Base-by-base conservation (phyloP, 345 rosid genomes). In the Boechera divaricarpa region DNA sequence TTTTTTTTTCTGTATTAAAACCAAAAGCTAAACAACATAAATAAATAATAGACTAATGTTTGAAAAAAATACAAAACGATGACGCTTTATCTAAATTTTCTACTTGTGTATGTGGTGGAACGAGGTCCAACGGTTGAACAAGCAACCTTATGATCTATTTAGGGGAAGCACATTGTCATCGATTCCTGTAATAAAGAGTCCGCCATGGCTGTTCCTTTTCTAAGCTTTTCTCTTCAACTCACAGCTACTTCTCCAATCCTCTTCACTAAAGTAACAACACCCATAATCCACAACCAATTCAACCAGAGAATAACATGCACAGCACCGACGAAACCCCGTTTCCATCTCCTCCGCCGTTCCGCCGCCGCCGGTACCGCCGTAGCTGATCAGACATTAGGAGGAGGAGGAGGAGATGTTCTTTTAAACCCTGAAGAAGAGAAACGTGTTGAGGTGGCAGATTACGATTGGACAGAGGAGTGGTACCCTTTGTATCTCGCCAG, bases 381-480 rank as follows among this genome's bases (percentile, higher is more conserved):
- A 2, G 6, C 45, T 0, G 78, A 73, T 73, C 70, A 26, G 18
- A 35, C 57, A 21, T 21, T 21, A 21, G 24, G 24, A 2, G 35
- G 29, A 64, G 77, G 24, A 85, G 77, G 42, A 85, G 73, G 84
- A 75, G 48, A 76, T 0, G 69, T 57, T 69, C 76, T 79, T 58
- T 5, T 79, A 16, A 79, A 56, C 48, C 60, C 81, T 55, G 81
- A 82, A 29, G 88, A 81, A 28, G 86, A 85, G 61, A 84, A 68
- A 67, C 73, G 57, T 57, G 79, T 28, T 21, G 79, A 45, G 10
- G 87, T 79, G 82, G 91, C 81, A 2, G 86, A 82, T 29, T 91
- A 91, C 61, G 87, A 94, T 72, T 94, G 97, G 98, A 87, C 85
- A 3, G 90, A 94, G 74, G 98, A 94, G 39, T 90, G 98, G 98